Percentiles rank a stretch among this genome's conserved stretches.
Evolutionary conservation across 2,329 filamentous ascomycete genomes (phyloP).

Genomic region (Penicillium verrucosum): DNA sequence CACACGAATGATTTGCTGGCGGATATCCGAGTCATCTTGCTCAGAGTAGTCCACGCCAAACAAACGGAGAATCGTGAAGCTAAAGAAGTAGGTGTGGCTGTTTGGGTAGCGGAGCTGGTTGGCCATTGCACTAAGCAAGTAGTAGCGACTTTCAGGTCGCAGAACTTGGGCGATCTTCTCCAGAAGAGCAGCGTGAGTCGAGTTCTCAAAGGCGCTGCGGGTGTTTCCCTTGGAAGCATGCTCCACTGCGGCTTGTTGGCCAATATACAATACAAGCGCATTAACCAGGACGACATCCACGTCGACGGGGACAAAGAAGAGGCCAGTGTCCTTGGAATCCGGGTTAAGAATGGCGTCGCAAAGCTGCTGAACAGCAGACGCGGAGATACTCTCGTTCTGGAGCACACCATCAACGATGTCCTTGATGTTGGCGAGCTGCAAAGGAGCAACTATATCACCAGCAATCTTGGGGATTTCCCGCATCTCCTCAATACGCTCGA

Average conservation of each 20-base stretch:
- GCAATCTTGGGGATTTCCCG: slow-evolving; percentile 64
- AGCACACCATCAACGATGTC: slow-evolving; percentile 52
- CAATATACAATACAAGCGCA: slow-evolving; percentile 79
- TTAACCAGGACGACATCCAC: slow-evolving; percentile 72
- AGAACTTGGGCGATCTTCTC: slow-evolving; percentile 74
- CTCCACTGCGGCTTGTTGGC: slow-evolving; percentile 64
- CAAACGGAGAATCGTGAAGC: slow-evolving; percentile 75
- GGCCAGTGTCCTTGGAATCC: slow-evolving; percentile 57
- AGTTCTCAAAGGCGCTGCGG: slow-evolving; percentile 60
- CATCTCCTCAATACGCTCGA: slow-evolving; percentile 73
- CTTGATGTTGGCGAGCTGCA: slow-evolving; percentile 53
- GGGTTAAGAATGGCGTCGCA: slow-evolving; percentile 67
- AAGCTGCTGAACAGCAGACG: slow-evolving; percentile 68
- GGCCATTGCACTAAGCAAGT: slow-evolving; percentile 76
- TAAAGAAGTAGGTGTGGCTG: slow-evolving; percentile 89
- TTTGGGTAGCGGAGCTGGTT: slow-evolving; percentile 92
- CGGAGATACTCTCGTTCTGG: slow-evolving; percentile 61
- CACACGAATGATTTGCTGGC: slow-evolving; percentile 86
- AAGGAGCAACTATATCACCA: slow-evolving; percentile 56
- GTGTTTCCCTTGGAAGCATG: slow-evolving; percentile 56
- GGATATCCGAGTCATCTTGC: slow-evolving; percentile 75
- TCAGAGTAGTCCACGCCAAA: slow-evolving; percentile 70
- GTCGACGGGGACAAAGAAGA: slow-evolving; percentile 64
- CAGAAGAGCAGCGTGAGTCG: slow-evolving; percentile 68
- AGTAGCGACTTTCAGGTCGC: slow-evolving; percentile 75